These are phyloP conservation scores for Clavispora santaluciae DNA, from an alignment of 805 yeast genomes.

Conservation along the genomic window DNA sequence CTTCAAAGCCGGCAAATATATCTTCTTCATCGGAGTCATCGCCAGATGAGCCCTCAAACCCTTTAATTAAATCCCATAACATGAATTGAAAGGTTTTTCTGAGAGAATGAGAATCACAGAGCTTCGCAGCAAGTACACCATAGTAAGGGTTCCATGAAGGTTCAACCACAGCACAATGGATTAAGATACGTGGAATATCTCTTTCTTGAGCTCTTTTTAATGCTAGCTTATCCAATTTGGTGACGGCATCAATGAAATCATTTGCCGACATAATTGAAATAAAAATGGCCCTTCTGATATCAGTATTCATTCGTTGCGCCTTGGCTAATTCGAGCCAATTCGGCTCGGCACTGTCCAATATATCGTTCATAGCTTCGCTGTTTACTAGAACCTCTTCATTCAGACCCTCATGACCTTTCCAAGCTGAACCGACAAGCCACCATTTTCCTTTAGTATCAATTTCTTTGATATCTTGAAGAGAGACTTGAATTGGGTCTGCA, in stretches of 20 bases:
- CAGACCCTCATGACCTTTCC: conserved; percentile 62
- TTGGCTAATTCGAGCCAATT: conserved; percentile 87
- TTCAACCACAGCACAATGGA: conserved; percentile 85
- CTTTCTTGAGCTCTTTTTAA: conserved; percentile 75
- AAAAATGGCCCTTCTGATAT: conserved; percentile 88
- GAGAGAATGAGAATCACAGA: conserved; percentile 69
- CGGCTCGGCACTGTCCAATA: conserved; percentile 67
- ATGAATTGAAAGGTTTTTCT: conserved; percentile 83
- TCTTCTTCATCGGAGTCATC: conserved; percentile 38
- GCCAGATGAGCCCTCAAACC: conserved; percentile 44
- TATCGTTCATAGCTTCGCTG: conserved; percentile 47
- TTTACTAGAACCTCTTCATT: conserved; percentile 26
- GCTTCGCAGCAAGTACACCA: conserved; percentile 68
- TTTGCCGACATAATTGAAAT: conserved; percentile 93
- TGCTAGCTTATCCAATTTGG: conserved; percentile 72
- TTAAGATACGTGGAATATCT: conserved; percentile 79
- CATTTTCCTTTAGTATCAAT: conserved; percentile 86
- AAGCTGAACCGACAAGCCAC: conserved; percentile 99
- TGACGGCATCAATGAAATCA: conserved; percentile 83
- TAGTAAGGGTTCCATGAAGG: conserved; percentile 86
- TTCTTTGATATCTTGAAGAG: conserved; percentile 73
- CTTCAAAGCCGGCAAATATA: conserved; percentile 36
- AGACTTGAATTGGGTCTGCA: conserved; percentile 78
- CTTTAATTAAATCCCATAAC: conserved; percentile 81
- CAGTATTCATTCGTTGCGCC: conserved; percentile 91